Base-by-base conservation (phyloP, 257 asterid species). In the Solanum appendiculatum region DNA sequence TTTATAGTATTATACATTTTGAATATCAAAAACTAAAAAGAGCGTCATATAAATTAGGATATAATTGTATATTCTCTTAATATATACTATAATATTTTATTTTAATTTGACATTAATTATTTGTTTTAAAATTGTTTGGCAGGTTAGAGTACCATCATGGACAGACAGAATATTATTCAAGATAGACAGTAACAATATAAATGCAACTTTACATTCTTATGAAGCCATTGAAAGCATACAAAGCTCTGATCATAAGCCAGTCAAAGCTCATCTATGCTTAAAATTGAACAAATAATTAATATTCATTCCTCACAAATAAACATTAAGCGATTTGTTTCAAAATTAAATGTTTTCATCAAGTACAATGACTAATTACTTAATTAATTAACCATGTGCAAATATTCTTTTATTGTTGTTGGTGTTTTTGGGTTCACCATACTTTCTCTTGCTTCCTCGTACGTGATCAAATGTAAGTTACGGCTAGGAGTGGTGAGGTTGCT, bases 81-180 rank as follows among this genome's bases (percentile, higher is more conserved):
- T 66, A 69, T 69, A 27, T 69, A 31, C n/a, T n/a, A n/a, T n/a
- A n/a, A n/a, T n/a, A n/a, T n/a, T n/a, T n/a, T 69, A 3, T 23
- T 13, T 74, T 75, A 23, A 75, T n/a, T 13, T 75, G 58, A 40
- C 7, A 75, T 13, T 37, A 73, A 75, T 83, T 58, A 9, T 1
- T 18, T 77, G 5, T 42, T 20, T 20, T 12, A 27, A 5, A 46
- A 2, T 81, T 89, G 15, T 2, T 3, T 34, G 13, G 64, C 93
- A 94, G 95, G 93, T 92, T n/a, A 88, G 97, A 87, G 97, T 91
- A n/a, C 98, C 98, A 56, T 93, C 98, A 0, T 94, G 98, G 97
- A 94, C 97, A 51, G 98, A 94, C 88, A 85, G 98, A 74, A 93
- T 94, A 86, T 86, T 94, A 86, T 93, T 90, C 90, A 94, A 93